Percentiles rank a stretch among this genome's conserved stretches.
phyloP scores from a whole-genome alignment of 306 rosid species.

The Hylodesmum podocarpum region DNA sequence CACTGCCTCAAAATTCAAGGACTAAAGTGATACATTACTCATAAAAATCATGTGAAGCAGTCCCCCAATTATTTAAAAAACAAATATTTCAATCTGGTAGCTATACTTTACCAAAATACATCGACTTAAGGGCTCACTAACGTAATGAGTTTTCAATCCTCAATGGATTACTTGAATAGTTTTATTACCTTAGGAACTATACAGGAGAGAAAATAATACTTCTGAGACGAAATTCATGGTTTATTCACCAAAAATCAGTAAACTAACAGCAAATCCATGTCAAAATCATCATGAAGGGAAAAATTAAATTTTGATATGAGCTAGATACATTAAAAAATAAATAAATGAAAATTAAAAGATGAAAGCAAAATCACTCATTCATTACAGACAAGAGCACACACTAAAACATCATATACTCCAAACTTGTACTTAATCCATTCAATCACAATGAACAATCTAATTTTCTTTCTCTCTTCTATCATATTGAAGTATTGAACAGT shows the following conservation, averaged over 20 bases:
- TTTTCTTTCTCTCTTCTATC: background rate
- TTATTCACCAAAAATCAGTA: background rate
- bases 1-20: too few species aligned
- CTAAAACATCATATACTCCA: background rate
- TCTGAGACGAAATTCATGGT: background rate
- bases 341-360: background rate
- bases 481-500: background rate
- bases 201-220: background rate
- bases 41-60: too few species aligned
- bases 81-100: background rate
- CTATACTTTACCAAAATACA: background rate
- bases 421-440: background rate
- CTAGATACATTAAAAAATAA: background rate
- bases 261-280: background rate
- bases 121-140: too few species aligned
- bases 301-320: background rate
- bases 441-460: background rate
- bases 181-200: background rate
- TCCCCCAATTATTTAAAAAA: background rate
- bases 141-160: too few species aligned
- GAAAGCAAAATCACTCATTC: background rate
- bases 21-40: too few species aligned
- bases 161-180: background rate
- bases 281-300: background rate
- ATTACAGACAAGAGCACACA: background rate